Evolutionary conservation across 106 monocot species (phyloP), one percentile per base, ranked within the genome.

Genomic region (Acanthochlamys bracteata): DNA sequence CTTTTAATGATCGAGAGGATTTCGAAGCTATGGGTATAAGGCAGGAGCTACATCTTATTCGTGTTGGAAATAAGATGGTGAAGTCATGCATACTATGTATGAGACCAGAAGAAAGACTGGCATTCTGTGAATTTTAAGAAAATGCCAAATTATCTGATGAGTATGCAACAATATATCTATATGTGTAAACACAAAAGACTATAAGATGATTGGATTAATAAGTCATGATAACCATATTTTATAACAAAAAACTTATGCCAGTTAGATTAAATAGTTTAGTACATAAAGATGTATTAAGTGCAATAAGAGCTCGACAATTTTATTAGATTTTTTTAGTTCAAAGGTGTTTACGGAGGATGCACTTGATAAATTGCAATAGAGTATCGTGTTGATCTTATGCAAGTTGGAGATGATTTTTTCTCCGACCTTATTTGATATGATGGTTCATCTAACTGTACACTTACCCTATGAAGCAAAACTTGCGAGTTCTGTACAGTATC

Each of bases 211-310:
- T n/a, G 8, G 40, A 6, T 9, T 62, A 4, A 62, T 41, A 20
- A 62, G 62, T 19, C 62, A 62, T 62, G 62, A 62, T 41, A 9
- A 2, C 17, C 40, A 62, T 62, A 20, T 62, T 0, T 0, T 62
- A 13, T 41, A 41, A 20, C 40, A 41, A 9, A 0, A n/a, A n/a
- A 40, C n/a, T 62, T 9, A 4, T 62, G 39, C 40, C 40, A 11
- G 7, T 41, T n/a, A 17, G 10, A 0, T 4, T 62, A 15, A 4
- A 10, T 41, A 10, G 4, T n/a, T 11, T 4, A 0, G 7, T 62
- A 0, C 2, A 12, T 16, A 62, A 62, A n/a, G 17, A 62, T 62
- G 16, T 62, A 11, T 0, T 13, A 8, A 10, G 1, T 13, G 40
- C 20, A 14, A 39, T 62, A 10, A 20, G 40, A 41, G 40, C 17